Conservation (phyloP, 495 filamentous ascomycete genomes). For the Trichoderma virens region DNA sequence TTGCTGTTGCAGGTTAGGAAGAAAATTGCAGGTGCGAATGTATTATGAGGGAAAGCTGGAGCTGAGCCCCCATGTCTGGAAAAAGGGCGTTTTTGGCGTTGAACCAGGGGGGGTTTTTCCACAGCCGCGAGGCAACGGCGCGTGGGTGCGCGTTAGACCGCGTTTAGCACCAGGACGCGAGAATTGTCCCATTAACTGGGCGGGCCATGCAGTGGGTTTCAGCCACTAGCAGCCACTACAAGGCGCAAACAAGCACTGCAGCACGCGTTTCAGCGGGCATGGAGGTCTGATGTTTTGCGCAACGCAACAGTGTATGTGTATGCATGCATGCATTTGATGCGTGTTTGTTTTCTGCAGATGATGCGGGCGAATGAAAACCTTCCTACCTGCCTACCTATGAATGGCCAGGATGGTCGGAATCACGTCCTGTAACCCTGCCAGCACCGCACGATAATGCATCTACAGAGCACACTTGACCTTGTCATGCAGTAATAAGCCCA, state of each 20-base stretch:
- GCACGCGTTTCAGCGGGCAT: too few relatives aligned
- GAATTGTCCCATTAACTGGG: not conserved
- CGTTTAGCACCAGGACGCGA: not conserved
- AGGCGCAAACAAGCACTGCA: too few relatives aligned
- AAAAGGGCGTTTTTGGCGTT: constrained; percentile 2
- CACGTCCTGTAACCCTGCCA: too few relatives aligned
- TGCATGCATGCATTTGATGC: not conserved
- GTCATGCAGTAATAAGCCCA: too few relatives aligned
- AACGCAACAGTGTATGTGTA: not conserved
- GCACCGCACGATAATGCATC: too few relatives aligned
- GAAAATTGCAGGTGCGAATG: constrained; percentile 2
- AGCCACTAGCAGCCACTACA: too few relatives aligned
- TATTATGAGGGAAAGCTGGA: not conserved
- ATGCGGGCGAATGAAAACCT: too few relatives aligned
- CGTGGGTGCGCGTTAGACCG: not conserved
- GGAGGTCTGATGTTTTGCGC: not conserved
- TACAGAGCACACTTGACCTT: too few relatives aligned
- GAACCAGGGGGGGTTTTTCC: not conserved
- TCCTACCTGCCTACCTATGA: too few relatives aligned
- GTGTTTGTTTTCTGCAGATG: not conserved
- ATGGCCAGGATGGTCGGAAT: too few relatives aligned
- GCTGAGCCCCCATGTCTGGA: not conserved
- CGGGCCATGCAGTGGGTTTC: not conserved
- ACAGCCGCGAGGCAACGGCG: not conserved
- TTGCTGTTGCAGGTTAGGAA: constrained; percentile 13